Conservation (phyloP, 768 basidiomycete species). For the Phaeotremella fagi region DNA sequence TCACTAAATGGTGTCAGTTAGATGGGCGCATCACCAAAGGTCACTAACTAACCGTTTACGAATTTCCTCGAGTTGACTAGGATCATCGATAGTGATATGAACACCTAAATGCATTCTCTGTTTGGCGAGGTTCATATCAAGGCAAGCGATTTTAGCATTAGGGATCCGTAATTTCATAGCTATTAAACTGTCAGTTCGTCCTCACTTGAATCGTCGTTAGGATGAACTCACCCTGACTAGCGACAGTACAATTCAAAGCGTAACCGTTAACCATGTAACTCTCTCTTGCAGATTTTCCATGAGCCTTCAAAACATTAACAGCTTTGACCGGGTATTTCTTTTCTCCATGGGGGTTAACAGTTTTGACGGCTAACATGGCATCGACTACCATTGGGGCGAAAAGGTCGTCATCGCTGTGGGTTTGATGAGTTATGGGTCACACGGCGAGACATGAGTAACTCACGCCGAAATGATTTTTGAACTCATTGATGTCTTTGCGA, state of each 20-base stretch:
- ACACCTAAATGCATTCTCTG: slow-evolving; percentile 95
- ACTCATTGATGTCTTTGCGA: slow-evolving; percentile 97
- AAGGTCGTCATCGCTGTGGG: slow-evolving; percentile 81
- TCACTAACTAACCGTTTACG: slow-evolving; percentile 65
- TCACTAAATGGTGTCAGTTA: slow-evolving; percentile 58
- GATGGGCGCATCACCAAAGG: neutral
- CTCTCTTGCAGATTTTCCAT: slow-evolving; percentile 91
- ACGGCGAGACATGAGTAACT: slow-evolving; percentile 44
- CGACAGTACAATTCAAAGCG: slow-evolving; percentile 96
- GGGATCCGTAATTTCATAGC: slow-evolving; percentile 96
- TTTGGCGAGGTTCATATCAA: slow-evolving; percentile 97
- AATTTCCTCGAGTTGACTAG: slow-evolving; percentile 92
- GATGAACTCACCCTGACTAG: slow-evolving; percentile 84
- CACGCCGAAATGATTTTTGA: slow-evolving; percentile 98
- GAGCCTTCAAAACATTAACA: slow-evolving; percentile 95
- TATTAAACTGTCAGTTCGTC: slow-evolving; percentile 42
- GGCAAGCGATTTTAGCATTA: slow-evolving; percentile 93
- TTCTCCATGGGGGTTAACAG: slow-evolving; percentile 87
- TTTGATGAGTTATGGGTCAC: neutral
- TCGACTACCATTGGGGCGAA: slow-evolving; percentile 99
- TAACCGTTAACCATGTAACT: slow-evolving; percentile 93
- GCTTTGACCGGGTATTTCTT: slow-evolving; percentile 99
- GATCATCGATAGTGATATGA: slow-evolving; percentile 94
- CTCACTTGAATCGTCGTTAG: too few species aligned
- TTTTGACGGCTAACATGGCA: slow-evolving; percentile 95